Base-by-base conservation (phyloP, 495 filamentous ascomycete genomes). In the Lasiosphaeria ovina region DNA sequence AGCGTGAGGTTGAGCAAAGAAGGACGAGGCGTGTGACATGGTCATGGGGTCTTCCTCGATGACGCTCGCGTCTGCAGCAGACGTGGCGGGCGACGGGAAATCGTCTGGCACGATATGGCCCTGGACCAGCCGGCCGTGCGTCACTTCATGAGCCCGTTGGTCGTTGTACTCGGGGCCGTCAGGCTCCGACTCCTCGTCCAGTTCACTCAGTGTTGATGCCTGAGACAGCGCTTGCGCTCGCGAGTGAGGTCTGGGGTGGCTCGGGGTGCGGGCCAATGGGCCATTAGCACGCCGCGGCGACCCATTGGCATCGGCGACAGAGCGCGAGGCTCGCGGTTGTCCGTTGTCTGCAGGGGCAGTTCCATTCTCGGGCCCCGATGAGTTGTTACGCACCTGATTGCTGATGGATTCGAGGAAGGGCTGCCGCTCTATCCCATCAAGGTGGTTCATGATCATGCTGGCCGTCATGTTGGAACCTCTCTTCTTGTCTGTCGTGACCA, bases 41-140 rank as follows among this genome's bases (percentile, higher is more conserved):
- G 74, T 70, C 81, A 85, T 83, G 2, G 79, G 81, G 63, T 85
- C 81, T 50, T 87, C 80, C n/a, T 79, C 78, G 12, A 72, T 68
- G n/a, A 82, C 76, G 17, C 81, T 86, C 55, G 58, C 71, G 59
- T 74, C 76, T 14, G 74, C 74, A 4, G 85, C 83, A 8, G 92
- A 95, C 6, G 84, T 78, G 31, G 83, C 75, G 12, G 89, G 86
- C 8, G 89, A 91, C n/a, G 87, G 88, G 67, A 91, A 91, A 69
- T 96, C 88, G 73, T 98, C 94, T 54, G 96, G 88, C 12, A 98
- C 95, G 66, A 98, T 89, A 68, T 98, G 94, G 16, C 94, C 94
- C 62, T 97, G 93, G n/a, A 97, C 83, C 38, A 98, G 79, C 36
- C 94, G 85, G 36, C 91, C 95, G 45, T 92, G 93, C 48, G 92